Percentiles rank a stretch among this genome's conserved stretches.
phyloP scores from a whole-genome alignment of 306 rosid genomes.

The Rosa persica region DNA sequence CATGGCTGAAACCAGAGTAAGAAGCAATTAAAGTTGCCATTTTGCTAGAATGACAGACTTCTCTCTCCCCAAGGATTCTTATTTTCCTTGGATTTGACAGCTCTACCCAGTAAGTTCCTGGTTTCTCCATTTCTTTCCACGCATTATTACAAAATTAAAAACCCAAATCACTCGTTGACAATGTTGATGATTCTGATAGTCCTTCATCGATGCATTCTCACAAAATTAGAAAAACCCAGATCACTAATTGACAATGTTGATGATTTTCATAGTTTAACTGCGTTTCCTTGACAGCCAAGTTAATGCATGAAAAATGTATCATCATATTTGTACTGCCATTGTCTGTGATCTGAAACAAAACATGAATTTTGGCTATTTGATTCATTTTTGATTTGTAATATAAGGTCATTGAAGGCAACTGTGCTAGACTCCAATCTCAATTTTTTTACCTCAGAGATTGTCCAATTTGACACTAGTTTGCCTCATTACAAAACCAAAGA shows the following conservation, averaged over 20 bases:
- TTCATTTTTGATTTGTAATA: background rate
- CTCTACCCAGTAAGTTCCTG: slow-evolving; percentile 75
- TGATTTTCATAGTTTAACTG: background rate
- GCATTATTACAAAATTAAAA: background rate
- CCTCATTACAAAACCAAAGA: slow-evolving; percentile 85
- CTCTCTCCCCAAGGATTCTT: slow-evolving; percentile 63
- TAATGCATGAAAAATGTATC: background rate
- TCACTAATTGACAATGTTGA: background rate
- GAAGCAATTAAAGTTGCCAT: background rate
- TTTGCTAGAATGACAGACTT: slow-evolving; percentile 46
- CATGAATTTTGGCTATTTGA: background rate
- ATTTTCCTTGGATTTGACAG: slow-evolving; percentile 83
- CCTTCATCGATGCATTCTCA: background rate
- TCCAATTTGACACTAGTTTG: slow-evolving; percentile 79
- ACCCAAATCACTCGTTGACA: slow-evolving; percentile 13
- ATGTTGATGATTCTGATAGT: background rate
- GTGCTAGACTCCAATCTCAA: slow-evolving; percentile 73
- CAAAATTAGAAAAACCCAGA: slow-evolving; percentile 10
- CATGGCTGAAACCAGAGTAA: background rate
- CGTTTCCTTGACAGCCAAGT: background rate
- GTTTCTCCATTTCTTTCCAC: background rate
- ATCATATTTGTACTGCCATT: background rate
- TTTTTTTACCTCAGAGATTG: slow-evolving; percentile 58
- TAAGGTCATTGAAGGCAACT: slow-evolving; percentile 93
- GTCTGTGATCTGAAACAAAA: background rate